These are phyloP conservation scores for Solanum megistacrolobum DNA, from an alignment of 257 asterid species.

Conservation along the genomic window DNA sequence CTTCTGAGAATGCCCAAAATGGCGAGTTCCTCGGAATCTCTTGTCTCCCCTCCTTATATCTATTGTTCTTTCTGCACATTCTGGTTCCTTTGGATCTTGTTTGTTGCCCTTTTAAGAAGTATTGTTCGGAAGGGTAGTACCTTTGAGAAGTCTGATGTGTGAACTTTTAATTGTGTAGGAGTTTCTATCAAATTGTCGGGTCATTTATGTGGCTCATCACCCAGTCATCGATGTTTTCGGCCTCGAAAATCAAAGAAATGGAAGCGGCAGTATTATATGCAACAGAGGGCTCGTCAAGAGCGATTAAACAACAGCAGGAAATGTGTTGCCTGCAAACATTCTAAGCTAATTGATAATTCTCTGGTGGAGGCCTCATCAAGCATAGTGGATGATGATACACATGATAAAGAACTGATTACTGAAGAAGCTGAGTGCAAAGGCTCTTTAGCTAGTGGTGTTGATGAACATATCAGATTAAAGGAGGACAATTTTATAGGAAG, in stretches of 20 bases:
- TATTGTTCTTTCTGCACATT: background rate
- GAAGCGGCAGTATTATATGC: conserved; percentile 64
- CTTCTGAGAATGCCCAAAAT: conserved; percentile 16
- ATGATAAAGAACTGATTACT: conserved; percentile 22
- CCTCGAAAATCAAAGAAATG: conserved; percentile 68
- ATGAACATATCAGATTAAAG: conserved; percentile 16
- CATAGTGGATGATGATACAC: conserved; percentile 23
- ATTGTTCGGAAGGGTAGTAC: background rate
- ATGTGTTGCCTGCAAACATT: conserved; percentile 42
- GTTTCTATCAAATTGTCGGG: conserved; percentile 26
- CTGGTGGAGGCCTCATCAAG: conserved; percentile 27
- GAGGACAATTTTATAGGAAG: conserved; percentile 20
- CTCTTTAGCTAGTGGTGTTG: background rate
- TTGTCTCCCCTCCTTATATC: background rate
- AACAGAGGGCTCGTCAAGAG: conserved; percentile 66
- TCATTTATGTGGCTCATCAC: conserved; percentile 33
- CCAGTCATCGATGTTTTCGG: conserved; percentile 48
- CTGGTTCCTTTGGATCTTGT: background rate
- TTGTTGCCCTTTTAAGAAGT: background rate
- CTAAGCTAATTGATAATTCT: conserved; percentile 18
- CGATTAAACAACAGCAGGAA: conserved; percentile 46
- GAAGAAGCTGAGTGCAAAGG: conserved; percentile 15
- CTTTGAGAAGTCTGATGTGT: background rate
- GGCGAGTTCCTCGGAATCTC: conserved; percentile 12
- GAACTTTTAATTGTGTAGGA: conserved; percentile 31